Percentiles rank a stretch among this genome's conserved stretches.
Evolutionary conservation across 768 basidiomycete species (phyloP).

Genomic region (Baorangia bicolor): DNA sequence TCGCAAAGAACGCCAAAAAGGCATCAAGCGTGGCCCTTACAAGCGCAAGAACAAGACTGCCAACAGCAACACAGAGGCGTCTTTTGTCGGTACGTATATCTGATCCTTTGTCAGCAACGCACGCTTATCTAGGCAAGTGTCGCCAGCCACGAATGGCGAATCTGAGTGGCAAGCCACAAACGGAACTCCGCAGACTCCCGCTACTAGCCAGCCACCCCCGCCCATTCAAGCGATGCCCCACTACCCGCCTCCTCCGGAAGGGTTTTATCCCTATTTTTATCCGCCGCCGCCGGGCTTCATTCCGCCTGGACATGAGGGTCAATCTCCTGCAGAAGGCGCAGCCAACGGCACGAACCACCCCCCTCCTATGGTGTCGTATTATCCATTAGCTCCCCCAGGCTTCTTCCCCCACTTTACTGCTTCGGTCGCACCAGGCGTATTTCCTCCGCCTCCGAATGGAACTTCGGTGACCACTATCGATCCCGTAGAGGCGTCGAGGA

Average conservation of each 20-base stretch:
- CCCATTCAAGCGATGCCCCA: slow-evolving; percentile 26
- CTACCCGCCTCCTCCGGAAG: slow-evolving; percentile 40
- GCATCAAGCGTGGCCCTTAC: slow-evolving; percentile 57
- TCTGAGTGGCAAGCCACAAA: slow-evolving; percentile 33
- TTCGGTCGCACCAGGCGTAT: slow-evolving; percentile 27
- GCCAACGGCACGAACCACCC: slow-evolving; percentile 31
- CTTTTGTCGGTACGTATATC: slow-evolving; percentile 23
- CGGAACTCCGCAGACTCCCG: slow-evolving; percentile 17
- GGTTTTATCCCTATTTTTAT: slow-evolving; percentile 45
- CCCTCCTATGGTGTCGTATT: slow-evolving; percentile 36
- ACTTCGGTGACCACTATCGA: slow-evolving; percentile 26
- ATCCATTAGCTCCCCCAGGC: slow-evolving; percentile 38
- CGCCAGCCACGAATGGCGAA: slow-evolving; percentile 26
- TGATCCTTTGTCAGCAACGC: slow-evolving; percentile 2
- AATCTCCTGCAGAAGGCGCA: slow-evolving; percentile 31
- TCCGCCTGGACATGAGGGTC: slow-evolving; percentile 38
- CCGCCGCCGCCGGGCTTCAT: slow-evolving; percentile 43
- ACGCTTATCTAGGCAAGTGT: slow-evolving; percentile 16
- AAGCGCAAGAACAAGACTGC: slow-evolving; percentile 47
- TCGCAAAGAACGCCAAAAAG: slow-evolving; percentile 64
- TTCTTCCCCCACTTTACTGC: slow-evolving; percentile 40
- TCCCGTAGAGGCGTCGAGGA: slow-evolving; percentile 26
- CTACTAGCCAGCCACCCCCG: slow-evolving; percentile 23
- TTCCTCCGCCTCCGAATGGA: slow-evolving; percentile 32
- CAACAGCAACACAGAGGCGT: slow-evolving; percentile 18